Conservation (phyloP, 495 filamentous ascomycete species). For the Hypoxylon cercidicola region DNA sequence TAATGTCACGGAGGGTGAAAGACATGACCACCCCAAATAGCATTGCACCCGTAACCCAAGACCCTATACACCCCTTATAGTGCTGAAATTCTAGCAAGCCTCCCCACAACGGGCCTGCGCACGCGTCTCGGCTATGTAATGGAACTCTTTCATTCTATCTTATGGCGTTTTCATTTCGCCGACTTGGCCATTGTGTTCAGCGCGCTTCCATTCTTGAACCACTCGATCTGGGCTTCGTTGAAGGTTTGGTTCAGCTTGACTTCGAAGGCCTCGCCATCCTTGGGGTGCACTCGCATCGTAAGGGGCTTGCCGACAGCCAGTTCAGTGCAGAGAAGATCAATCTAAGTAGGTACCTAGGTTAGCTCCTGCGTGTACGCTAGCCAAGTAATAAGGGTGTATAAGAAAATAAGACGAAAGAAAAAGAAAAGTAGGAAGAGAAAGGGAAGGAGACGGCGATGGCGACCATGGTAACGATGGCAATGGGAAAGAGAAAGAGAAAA, state of each 20-base stretch:
- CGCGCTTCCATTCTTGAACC: slow-evolving; percentile 97
- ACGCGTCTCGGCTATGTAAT: slow-evolving; percentile 38
- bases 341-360: slow-evolving; percentile 41
- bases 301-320: slow-evolving; percentile 93
- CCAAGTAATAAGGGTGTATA: neutral
- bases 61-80: slow-evolving; percentile 46
- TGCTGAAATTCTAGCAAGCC: slow-evolving; percentile 42
- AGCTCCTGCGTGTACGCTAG: neutral
- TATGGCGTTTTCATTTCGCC: slow-evolving; percentile 22
- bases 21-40: slow-evolving; percentile 41
- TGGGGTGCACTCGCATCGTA: slow-evolving; percentile 89
- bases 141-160: slow-evolving; percentile 6
- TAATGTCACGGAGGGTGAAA: slow-evolving; percentile 39
- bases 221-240: slow-evolving; percentile 96
- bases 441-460: too few relatives aligned
- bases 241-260: slow-evolving; percentile 91
- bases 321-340: slow-evolving; percentile 90
- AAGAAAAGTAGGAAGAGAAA: neutral
- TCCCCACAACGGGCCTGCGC: slow-evolving; percentile 47
- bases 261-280: slow-evolving; percentile 81
- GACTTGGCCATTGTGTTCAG: slow-evolving; percentile 97
- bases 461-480: neutral
- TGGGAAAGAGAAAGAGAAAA: neutral
- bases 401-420: neutral
- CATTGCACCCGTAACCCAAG: slow-evolving; percentile 45